These are phyloP conservation scores for Laetiporus sulphureus DNA, from an alignment of 1,284 basidiomycete species.

Conservation along the genomic window DNA sequence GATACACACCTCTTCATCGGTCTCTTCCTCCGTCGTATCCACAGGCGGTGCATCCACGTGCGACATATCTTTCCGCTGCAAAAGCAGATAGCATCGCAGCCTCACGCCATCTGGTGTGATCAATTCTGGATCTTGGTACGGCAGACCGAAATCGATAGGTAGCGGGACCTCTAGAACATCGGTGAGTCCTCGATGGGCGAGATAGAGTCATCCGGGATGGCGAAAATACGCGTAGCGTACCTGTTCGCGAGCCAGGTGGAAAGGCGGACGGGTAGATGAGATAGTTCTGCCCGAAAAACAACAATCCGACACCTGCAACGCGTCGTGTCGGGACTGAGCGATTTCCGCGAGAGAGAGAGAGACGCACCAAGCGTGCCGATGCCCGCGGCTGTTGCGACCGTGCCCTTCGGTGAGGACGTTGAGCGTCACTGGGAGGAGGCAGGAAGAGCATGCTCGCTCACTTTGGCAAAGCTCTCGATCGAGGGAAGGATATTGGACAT, in stretches of 20 bases:
- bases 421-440: conserved; percentile 5
- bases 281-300: conserved; percentile 82
- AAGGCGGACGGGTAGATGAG: conserved; percentile 89
- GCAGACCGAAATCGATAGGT: conserved; percentile 65
- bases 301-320: conserved; percentile 62
- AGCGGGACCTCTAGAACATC: conserved; percentile 54
- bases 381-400: conserved; percentile 60
- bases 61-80: conserved; percentile 34
- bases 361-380: conserved; percentile 57
- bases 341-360: too few species aligned
- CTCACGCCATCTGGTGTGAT: conserved; percentile 54
- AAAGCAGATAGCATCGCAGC: conserved; percentile 57
- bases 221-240: conserved; percentile 38
- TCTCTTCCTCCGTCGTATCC: conserved; percentile 11
- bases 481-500: conserved; percentile 40
- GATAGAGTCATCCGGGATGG: not conserved
- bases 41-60: conserved; percentile 8
- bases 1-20: conserved; percentile 19
- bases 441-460: conserved; percentile 20
- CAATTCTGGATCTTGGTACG: conserved; percentile 70
- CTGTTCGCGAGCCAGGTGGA: conserved; percentile 74
- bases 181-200: not conserved
- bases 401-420: conserved; percentile 40
- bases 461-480: conserved; percentile 60
- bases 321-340: too few species aligned